Conservation (phyloP, 2,329 filamentous ascomycete species). For the Fusarium sublunatum region DNA sequence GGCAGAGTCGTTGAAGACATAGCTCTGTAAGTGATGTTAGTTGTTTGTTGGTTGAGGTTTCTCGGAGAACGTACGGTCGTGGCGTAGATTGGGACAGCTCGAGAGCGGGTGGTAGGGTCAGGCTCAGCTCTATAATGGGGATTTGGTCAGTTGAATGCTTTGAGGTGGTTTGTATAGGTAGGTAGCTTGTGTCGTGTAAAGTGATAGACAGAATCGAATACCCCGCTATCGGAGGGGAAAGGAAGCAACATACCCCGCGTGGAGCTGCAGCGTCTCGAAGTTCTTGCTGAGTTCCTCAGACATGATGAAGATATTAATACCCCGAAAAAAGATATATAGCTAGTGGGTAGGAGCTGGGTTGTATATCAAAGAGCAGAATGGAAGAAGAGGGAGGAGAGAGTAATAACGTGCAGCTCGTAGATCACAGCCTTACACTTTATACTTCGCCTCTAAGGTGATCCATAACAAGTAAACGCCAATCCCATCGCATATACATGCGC, state of each 20-base stretch:
- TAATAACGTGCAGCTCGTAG: neutral
- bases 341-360: too few relatives aligned
- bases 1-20: constrained; percentile 92
- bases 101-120: constrained; percentile 83
- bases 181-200: constrained; percentile 4
- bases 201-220: constrained; percentile 4
- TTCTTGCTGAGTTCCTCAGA: constrained; percentile 63
- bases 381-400: constrained; percentile 25
- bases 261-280: constrained; percentile 88
- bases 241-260: constrained; percentile 73
- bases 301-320: constrained; percentile 42
- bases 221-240: constrained; percentile 29
- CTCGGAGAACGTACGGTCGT: constrained; percentile 67
- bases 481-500: neutral
- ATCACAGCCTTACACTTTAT: constrained; percentile 42
- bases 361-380: neutral
- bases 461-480: neutral
- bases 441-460: constrained; percentile 25
- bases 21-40: constrained; percentile 69
- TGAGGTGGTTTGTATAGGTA: neutral
- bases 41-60: neutral
- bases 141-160: constrained; percentile 18
- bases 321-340: too few relatives aligned
- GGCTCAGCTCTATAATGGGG: constrained; percentile 72
- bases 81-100: constrained; percentile 96